Percentiles rank a stretch among this genome's conserved stretches.
Conservation (phyloP, 257 asterid genomes). For the Linderniella brevidens region DNA sequence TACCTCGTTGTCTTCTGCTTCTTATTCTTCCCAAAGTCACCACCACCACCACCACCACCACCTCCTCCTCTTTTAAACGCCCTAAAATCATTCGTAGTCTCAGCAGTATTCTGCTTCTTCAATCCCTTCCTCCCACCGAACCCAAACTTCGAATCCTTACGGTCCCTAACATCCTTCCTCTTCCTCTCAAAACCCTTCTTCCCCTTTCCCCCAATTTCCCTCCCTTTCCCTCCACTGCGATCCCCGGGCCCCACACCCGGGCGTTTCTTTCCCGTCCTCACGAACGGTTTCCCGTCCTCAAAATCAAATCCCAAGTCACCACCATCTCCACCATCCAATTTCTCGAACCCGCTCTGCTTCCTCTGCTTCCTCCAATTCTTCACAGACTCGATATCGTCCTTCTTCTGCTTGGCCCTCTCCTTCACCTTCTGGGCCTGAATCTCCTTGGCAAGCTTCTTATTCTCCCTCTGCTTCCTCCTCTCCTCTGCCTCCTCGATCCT, state of each 20-base stretch:
- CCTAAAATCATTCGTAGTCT: constrained; percentile 50
- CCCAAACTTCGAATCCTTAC: constrained; percentile 54
- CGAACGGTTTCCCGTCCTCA: constrained; percentile 49
- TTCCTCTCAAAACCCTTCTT: constrained; percentile 31
- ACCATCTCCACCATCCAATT: constrained; percentile 25
- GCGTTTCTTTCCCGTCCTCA: constrained; percentile 47
- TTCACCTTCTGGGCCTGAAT: constrained; percentile 56
- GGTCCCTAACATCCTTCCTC: constrained; percentile 32
- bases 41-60: too few species aligned
- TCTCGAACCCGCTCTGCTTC: constrained; percentile 56
- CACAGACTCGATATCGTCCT: constrained; percentile 72
- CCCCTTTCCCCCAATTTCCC: constrained; percentile 23
- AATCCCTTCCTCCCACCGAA: constrained; percentile 86
- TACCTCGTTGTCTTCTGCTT: too few species aligned
- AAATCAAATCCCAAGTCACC: constrained; percentile 44
- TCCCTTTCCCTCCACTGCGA: constrained; percentile 66
- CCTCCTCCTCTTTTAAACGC: constrained; percentile 28
- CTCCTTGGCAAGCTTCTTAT: constrained; percentile 75
- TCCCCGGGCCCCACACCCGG: constrained; percentile 75
- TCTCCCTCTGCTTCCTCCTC: constrained; percentile 78
- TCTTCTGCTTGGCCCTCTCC: constrained; percentile 84
- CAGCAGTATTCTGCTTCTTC: constrained; percentile 80
- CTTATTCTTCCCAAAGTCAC: neutral
- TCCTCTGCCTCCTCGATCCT: constrained; percentile 72
- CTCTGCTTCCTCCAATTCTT: constrained; percentile 93